Evolutionary conservation across 1,284 basidiomycete genomes (phyloP), one percentile per base, ranked within the genome.

Genomic region (Acaromyces ingoldii): DNA sequence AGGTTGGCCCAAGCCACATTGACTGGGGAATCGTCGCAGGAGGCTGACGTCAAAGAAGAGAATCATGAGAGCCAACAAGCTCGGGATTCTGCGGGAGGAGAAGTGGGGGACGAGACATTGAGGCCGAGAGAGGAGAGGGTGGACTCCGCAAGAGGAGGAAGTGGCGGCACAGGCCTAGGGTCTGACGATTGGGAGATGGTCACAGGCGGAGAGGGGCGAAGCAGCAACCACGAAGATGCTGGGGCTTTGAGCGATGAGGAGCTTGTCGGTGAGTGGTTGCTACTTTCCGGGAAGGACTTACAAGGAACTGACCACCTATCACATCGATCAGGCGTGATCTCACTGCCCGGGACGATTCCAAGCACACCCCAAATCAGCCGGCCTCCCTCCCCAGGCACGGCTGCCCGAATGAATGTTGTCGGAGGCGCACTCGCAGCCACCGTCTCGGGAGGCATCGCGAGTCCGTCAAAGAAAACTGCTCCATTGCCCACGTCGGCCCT

Each of bases 151-250:
- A 31, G 21, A 22, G 41, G 53, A 39, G 51, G 51, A 13, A 40
- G 22, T 17, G 13, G 26, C 17, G 17, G 36, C 26, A 15, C 47
- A 19, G 25, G 5, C 25, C 26, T 19, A n/a, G 5, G 4, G 10
- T 30, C 31, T 11, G 59, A 64, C 39, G 64, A 67, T 10, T 67
- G 64, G 64, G 64, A 67, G 47, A 51, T 55, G 19, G 62, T 67
- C 25, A n/a, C n/a, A n/a, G n/a, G n/a, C n/a, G n/a, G n/a, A n/a
- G n/a, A n/a, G n/a, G n/a, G n/a, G n/a, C n/a, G n/a, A n/a, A n/a
- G n/a, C n/a, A n/a, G n/a, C n/a, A n/a, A n/a, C n/a, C n/a, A n/a
- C n/a, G 42, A 45, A 29, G 62, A 64, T 7, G 5, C 21, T 19
- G 24, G 21, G 3, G 30, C 37, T 13, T n/a, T 31, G 13, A 47